Conservation (phyloP, 495 filamentous ascomycete species). For the Tuber magnatum region DNA sequence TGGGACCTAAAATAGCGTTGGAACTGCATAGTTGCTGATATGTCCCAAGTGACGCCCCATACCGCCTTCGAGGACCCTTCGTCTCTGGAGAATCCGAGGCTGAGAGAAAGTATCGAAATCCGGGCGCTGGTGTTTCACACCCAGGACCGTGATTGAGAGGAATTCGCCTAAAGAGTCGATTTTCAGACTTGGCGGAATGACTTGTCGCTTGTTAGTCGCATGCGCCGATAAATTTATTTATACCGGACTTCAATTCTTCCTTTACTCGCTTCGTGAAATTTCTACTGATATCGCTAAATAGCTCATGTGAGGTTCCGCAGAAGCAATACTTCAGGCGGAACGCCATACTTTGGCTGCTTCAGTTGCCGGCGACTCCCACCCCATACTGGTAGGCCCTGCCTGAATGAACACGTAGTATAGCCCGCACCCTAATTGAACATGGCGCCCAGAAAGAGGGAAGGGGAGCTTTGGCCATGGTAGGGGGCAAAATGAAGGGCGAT, state of each 20-base stretch:
- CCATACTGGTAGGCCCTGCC: neutral
- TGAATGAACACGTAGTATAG: neutral
- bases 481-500: neutral
- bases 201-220: neutral
- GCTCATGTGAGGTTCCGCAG: neutral
- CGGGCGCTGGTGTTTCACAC: neutral
- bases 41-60: neutral
- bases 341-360: neutral
- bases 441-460: neutral
- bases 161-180: neutral
- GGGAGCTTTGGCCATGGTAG: neutral
- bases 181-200: neutral
- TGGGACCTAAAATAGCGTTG: neutral
- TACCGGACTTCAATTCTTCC: neutral
- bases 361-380: neutral
- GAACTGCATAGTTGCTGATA: neutral
- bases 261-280: neutral
- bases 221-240: neutral
- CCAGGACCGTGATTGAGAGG: neutral
- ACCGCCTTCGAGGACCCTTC: neutral
- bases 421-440: neutral
- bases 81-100: neutral
- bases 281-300: neutral
- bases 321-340: neutral
- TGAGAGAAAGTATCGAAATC: slow-evolving; percentile 3